A percentile compares a stretch with the other conserved stretches of the same genome.
Evolutionary conservation across 441 rosid genomes (phyloP).

Genomic region (Euphorbia schlechtendalii): DNA sequence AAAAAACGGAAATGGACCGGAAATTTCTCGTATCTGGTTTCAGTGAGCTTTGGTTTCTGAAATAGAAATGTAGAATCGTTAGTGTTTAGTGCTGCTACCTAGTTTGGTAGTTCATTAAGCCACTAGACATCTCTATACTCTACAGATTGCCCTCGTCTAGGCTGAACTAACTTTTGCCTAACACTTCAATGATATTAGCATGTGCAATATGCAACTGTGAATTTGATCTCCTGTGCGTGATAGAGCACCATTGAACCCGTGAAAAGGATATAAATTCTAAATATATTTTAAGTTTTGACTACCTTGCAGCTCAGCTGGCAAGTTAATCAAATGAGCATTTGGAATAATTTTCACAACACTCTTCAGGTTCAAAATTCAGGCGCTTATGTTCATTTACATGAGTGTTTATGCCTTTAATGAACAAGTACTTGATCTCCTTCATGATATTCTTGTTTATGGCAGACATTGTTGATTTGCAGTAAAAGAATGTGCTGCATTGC

Average conservation of each 20-base stretch:
- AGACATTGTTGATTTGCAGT: not conserved
- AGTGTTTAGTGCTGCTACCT: too few relatives aligned
- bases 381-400: not conserved
- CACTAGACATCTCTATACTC: not conserved
- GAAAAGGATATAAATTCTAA: not conserved
- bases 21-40: too few relatives aligned
- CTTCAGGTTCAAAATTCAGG: constrained; percentile 9
- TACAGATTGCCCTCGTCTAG: not conserved
- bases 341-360: constrained; percentile 4
- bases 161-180: not conserved
- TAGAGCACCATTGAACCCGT: constrained; percentile 1
- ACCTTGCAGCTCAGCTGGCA: constrained; percentile 8
- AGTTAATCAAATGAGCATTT: constrained; percentile 10
- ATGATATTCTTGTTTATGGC: not conserved
- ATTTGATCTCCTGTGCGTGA: not conserved
- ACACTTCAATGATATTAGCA: not conserved
- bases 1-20: too few relatives aligned
- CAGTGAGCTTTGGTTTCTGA: too few relatives aligned
- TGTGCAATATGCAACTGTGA: not conserved
- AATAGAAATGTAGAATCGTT: too few relatives aligned
- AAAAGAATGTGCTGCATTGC: constrained; percentile 8
- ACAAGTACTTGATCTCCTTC: constrained; percentile 11
- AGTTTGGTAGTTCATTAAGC: not conserved
- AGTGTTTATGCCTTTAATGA: not conserved
- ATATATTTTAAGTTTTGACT: constrained; percentile 9